Percentiles rank a stretch among this genome's conserved stretches.
phyloP scores from a whole-genome alignment of 495 filamentous ascomycete species.

The Wilcoxina mikolae region DNA sequence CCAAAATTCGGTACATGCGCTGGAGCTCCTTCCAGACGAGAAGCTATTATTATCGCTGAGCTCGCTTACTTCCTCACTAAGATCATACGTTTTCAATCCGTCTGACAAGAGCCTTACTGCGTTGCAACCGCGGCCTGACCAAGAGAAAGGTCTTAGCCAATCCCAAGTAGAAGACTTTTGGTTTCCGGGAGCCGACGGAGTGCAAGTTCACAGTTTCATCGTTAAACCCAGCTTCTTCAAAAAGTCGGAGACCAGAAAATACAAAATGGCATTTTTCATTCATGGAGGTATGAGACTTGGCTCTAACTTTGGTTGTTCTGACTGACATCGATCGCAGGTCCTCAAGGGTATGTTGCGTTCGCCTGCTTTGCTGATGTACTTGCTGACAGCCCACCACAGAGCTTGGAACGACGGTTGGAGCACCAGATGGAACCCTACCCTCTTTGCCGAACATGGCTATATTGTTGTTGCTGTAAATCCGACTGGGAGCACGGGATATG shows the following conservation, averaged over 20 bases:
- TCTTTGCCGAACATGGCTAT: conserved; percentile 84
- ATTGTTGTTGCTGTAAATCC: conserved; percentile 80
- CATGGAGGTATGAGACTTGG: no score
- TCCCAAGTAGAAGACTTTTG: conserved; percentile 54
- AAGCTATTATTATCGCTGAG: conserved; percentile 49
- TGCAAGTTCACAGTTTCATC: conserved; percentile 57
- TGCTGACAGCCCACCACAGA: conserved; percentile 43
- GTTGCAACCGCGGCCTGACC: conserved; percentile 10
- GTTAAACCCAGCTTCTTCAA: conserved; percentile 69
- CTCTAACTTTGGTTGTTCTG: no score
- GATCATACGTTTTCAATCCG: conserved; percentile 4
- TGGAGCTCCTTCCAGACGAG: conserved; percentile 39
- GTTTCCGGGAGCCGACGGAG: conserved; percentile 43
- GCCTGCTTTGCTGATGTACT: background rate
- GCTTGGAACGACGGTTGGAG: conserved; percentile 72
- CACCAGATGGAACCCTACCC: conserved; percentile 75
- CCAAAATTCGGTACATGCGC: conserved; percentile 44
- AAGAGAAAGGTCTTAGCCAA: conserved; percentile 5
- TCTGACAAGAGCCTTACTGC: conserved; percentile 39
- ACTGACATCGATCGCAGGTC: no score
- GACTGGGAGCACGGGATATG: conserved; percentile 74
- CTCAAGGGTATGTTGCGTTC: background rate
- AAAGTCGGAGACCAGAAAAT: conserved; percentile 41
- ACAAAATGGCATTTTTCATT: conserved; percentile 67
- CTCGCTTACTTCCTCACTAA: conserved; percentile 38